Evolutionary conservation across 2,329 filamentous ascomycete species (phyloP), one percentile per base, ranked within the genome.

Genomic region (Xylaria sp.): DNA sequence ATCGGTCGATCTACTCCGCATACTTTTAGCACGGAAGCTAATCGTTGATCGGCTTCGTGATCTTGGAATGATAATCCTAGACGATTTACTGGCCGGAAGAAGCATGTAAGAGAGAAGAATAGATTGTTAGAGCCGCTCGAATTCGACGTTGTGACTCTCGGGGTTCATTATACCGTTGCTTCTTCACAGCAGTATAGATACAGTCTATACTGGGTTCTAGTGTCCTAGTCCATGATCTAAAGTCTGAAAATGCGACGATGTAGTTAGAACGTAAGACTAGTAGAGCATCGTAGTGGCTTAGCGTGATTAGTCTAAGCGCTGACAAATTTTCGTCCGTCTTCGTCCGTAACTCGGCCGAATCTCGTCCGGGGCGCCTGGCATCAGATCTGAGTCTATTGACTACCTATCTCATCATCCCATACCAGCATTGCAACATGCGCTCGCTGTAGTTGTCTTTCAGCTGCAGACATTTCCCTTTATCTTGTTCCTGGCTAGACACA

Each of bases 271-370:
- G 10, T 36, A 36, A 10, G 7, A 1, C 10, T 9, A 36, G 9
- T 36, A 36, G 33, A 36, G 33, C 9, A 36, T 36, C 33, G 7
- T 36, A 36, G 33, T 7, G 8, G 33, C 7, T 36, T 36, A 36
- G 33, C 33, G 33, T 36, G 33, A 36, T 36, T 18, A 49, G 8
- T 13, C 12, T 54, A 41, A n/a, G 51, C 18, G 72, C 74, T 76
- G 69, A 76, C 73, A 76, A 75, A 75, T 74, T 73, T 68, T 60
- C 33, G 33, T 36, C 33, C 33, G 5, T 36, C 33, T 7, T 36
- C 33, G 70, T 67, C 71, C 71, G 48, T 8, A 48, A 12, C 68
- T 71, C 71, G 73, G 69, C 62, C 71, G 72, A 68, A 69, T 39
- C 59, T 62, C 66, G 55, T 43, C 66, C 66, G 66, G 64, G 54